phyloP scores from a whole-genome alignment of 2,329 filamentous ascomycete species.

The Fusarium camptoceras region DNA sequence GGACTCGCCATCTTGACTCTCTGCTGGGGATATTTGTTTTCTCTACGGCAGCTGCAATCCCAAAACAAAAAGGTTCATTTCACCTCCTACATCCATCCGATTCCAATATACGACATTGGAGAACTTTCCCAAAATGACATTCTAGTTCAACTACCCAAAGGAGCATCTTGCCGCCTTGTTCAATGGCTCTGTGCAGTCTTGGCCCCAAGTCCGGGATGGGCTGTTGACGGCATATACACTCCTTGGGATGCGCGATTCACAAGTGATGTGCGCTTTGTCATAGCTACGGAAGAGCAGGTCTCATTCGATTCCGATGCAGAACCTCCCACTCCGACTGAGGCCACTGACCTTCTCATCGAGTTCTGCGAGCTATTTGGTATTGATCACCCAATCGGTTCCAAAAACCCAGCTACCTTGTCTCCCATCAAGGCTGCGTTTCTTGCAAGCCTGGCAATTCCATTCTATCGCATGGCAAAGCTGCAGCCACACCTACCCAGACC shows the following conservation, averaged over 20 bases:
- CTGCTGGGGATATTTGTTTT: constrained; percentile 48
- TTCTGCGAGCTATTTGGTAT: constrained; percentile 46
- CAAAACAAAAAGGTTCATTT: constrained; percentile 42
- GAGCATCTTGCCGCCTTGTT: constrained; percentile 40
- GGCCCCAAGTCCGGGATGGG: constrained; percentile 39
- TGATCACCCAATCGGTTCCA: constrained; percentile 14
- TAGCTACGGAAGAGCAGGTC: constrained; percentile 39
- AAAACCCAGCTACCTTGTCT: constrained; percentile 27
- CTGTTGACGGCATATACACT: constrained; percentile 28
- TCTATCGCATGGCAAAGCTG: constrained; percentile 46
- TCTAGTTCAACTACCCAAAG: constrained; percentile 34
- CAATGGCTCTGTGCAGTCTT: constrained; percentile 47
- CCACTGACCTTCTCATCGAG: constrained; percentile 43
- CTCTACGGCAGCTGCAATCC: constrained; percentile 46
- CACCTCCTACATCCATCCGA: constrained; percentile 41
- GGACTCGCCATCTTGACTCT: constrained; percentile 45
- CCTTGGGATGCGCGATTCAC: constrained; percentile 40
- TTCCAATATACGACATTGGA: constrained; percentile 34
- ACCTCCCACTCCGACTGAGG: constrained; percentile 36
- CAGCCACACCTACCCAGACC: constrained; percentile 41
- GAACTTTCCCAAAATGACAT: constrained; percentile 32
- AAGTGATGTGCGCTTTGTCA: constrained; percentile 34
- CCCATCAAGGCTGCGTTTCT: constrained; percentile 45
- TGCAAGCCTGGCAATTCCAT: constrained; percentile 44
- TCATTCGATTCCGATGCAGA: constrained; percentile 22